Percentiles rank a stretch among this genome's conserved stretches.
Evolutionary conservation across 257 asterid species (phyloP).

Genomic region (Gardenia jasminoides): DNA sequence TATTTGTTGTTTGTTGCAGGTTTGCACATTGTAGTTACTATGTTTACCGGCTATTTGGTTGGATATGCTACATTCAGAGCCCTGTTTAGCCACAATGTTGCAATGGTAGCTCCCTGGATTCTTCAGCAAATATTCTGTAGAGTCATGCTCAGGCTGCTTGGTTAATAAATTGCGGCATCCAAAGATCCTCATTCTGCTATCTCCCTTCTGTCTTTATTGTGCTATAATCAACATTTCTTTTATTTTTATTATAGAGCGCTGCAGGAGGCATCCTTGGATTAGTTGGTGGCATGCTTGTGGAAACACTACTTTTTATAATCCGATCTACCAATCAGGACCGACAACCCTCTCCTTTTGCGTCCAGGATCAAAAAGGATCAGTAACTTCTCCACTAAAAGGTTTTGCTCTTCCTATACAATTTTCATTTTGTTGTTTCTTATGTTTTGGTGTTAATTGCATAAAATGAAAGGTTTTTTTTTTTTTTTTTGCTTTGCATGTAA

Average conservation of each 20-base stretch:
- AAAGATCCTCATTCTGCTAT: neutral
- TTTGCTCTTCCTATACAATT: neutral
- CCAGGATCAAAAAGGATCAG: slow-evolving; percentile 55
- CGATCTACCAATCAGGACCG: slow-evolving; percentile 48
- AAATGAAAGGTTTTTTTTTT: neutral
- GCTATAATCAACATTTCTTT: neutral
- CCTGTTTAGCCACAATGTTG: slow-evolving; percentile 66
- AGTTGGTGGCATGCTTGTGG: slow-evolving; percentile 84
- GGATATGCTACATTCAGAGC: slow-evolving; percentile 96
- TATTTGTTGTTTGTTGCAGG: slow-evolving; percentile 46
- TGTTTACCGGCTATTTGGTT: slow-evolving; percentile 86
- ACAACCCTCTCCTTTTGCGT: slow-evolving; percentile 30
- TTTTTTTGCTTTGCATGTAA: no score
- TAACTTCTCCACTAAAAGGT: slow-evolving; percentile 21
- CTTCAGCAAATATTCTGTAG: neutral
- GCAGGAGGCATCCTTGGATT: slow-evolving; percentile 97
- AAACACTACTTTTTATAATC: slow-evolving; percentile 75
- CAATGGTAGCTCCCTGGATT: slow-evolving; percentile 52
- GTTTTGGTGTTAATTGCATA: neutral
- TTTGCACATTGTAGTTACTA: slow-evolving; percentile 68
- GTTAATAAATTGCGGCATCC: neutral
- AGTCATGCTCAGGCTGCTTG: neutral
- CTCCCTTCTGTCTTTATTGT: neutral
- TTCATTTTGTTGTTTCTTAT: neutral
- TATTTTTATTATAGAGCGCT: slow-evolving; percentile 56